Conservation (phyloP, 2,329 filamentous ascomycete species). For the Aspergillus fumigatus region DNA sequence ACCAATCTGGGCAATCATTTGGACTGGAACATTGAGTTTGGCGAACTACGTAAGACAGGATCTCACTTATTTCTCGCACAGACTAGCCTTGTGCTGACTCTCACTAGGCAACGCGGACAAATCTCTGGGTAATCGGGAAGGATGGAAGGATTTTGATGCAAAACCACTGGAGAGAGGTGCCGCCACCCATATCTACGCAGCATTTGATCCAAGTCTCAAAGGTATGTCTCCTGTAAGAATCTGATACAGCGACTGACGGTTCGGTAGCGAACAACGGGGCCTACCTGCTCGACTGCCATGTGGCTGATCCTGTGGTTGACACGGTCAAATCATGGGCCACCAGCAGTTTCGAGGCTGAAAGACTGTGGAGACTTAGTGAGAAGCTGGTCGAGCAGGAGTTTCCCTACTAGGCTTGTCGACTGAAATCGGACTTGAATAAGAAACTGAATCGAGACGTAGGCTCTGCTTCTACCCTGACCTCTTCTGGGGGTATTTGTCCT, state of each 20-base stretch:
- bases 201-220: slow-evolving; percentile 24
- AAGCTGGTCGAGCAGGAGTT: slow-evolving; percentile 40
- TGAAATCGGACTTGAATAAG: neutral
- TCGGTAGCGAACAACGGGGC: slow-evolving; percentile 29
- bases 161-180: slow-evolving; percentile 26
- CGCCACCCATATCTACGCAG: slow-evolving; percentile 31
- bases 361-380: slow-evolving; percentile 46
- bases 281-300: slow-evolving; percentile 41
- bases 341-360: slow-evolving; percentile 32
- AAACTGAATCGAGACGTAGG: neutral
- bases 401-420: slow-evolving; percentile 7
- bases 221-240: slow-evolving; percentile 8
- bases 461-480: neutral
- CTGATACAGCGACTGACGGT: slow-evolving; percentile 3
- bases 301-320: slow-evolving; percentile 33
- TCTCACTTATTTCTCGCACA: neutral
- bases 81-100: neutral
- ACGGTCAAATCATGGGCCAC: slow-evolving; percentile 25
- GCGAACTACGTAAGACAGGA: slow-evolving; percentile 8
- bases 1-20: slow-evolving; percentile 20
- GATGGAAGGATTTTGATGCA: slow-evolving; percentile 12
- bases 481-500: no score
- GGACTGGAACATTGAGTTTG: slow-evolving; percentile 13
- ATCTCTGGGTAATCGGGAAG: slow-evolving; percentile 15
- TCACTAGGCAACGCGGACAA: slow-evolving; percentile 6